Base-by-base conservation (phyloP, 352 stramenopile species). In the Pythium monospermum region DNA sequence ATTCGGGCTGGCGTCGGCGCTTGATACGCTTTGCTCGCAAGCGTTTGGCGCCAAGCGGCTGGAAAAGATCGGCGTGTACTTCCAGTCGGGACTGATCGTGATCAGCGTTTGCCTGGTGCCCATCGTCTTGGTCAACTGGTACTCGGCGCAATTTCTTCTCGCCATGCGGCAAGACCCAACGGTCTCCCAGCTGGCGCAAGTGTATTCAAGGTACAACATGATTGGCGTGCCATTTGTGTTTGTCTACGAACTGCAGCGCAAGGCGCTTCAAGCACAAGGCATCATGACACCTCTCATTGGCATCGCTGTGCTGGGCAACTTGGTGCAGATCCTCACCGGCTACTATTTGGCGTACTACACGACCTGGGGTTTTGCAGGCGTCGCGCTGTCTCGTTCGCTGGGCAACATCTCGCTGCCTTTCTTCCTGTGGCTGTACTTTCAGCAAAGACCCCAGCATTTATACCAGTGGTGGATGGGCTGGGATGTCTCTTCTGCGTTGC, bases 301-400 rank as follows among this genome's bases (percentile, higher is more conserved):
- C 8, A 74, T 87, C 27, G 71, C 76, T 12, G 47, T 81, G 11
- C 39, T 77, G 6, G 58, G 66, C 28, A 84, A 84, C 41, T 4
- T 88, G 12, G 66, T 91, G 12, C 90, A 93, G 54, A 57, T 77
- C 11, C 39, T 71, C 8, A 42, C 61, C 2, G 85, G 83, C 2
- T 91, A 86, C 59, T 62, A 80, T 33, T 60, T 96, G 21, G 76
- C 81, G 18, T 83, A 84, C 61, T 66, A 78, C 49, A 91, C 83
- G 10, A 49, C 62, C 0, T 78, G 77, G 61, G 81, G 83, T 8
- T 96, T 87, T 57, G 57, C 86, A 5, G 83, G 83, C 1, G 83
- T 83, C 18, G 76, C 83, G 6, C 44, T 92, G 1, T 82, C 79
- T 11, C 68, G 76, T 4, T 79, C 70, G 6, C 31, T 91, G 0